Conservation (phyloP, 805 yeast genomes). For the Ogataea philodendri region DNA sequence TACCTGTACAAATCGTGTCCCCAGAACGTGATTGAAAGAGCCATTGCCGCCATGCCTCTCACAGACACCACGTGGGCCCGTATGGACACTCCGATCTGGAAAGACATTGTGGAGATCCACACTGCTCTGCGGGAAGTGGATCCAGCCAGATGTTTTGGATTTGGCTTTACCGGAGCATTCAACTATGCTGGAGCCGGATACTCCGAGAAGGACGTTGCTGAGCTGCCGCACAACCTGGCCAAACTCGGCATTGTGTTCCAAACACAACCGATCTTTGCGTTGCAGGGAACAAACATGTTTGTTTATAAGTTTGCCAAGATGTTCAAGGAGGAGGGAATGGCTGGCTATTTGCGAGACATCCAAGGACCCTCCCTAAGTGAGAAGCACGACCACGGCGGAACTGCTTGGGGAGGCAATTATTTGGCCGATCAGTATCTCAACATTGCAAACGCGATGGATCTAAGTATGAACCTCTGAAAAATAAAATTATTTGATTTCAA, state of each 20-base stretch:
- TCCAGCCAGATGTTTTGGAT: slow-evolving; percentile 57
- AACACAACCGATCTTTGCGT: slow-evolving; percentile 49
- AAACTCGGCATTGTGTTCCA: slow-evolving; percentile 52
- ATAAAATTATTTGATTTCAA: not conserved
- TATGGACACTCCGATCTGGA: slow-evolving; percentile 55
- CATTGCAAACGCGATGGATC: slow-evolving; percentile 20
- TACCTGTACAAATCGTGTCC: slow-evolving; percentile 48
- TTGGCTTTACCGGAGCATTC: slow-evolving; percentile 59
- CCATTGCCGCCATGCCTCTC: slow-evolving; percentile 53
- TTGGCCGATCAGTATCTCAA: slow-evolving; percentile 22
- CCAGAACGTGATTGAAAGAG: slow-evolving; percentile 54
- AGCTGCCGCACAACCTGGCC: slow-evolving; percentile 53
- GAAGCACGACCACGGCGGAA: slow-evolving; percentile 20
- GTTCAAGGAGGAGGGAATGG: slow-evolving; percentile 55
- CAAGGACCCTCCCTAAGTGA: slow-evolving; percentile 17
- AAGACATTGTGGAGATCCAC: slow-evolving; percentile 49
- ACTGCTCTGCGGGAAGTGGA: slow-evolving; percentile 42
- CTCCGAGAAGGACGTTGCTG: slow-evolving; percentile 42
- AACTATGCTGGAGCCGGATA: slow-evolving; percentile 62
- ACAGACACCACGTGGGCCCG: slow-evolving; percentile 63
- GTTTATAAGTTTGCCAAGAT: slow-evolving; percentile 49
- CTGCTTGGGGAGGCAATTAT: slow-evolving; percentile 24
- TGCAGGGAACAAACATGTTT: slow-evolving; percentile 57
- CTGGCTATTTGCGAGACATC: slow-evolving; percentile 30
- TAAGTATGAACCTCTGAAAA: slow-evolving; percentile 8